Conservation (phyloP, 1,284 basidiomycete species). For the Takashimella tepidaria region DNA sequence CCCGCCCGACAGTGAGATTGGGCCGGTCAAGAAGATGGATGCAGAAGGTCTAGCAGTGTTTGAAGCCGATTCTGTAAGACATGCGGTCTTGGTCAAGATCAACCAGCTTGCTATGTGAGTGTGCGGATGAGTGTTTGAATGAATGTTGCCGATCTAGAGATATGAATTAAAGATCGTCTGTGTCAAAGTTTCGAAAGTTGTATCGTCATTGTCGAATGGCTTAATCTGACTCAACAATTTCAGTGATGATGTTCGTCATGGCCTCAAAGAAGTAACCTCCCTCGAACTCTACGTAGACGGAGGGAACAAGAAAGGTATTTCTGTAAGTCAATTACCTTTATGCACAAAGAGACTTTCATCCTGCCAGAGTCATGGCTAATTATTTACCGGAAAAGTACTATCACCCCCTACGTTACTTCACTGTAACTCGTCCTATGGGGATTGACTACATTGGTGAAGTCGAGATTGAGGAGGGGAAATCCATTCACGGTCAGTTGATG, state of each 20-base stretch:
- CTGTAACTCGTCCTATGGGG: constrained; percentile 28
- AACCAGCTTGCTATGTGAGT: constrained; percentile 39
- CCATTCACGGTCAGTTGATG: constrained; percentile 33
- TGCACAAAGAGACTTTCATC: background rate
- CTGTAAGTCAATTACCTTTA: constrained; percentile 22
- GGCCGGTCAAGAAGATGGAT: constrained; percentile 25
- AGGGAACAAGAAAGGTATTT: constrained; percentile 32
- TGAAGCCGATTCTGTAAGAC: constrained; percentile 29
- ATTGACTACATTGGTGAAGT: constrained; percentile 38
- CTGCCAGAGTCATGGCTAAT: background rate
- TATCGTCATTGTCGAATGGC: too few relatives aligned
- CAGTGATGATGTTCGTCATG: constrained; percentile 33
- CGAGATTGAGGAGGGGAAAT: constrained; percentile 37
- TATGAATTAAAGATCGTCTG: too few relatives aligned
- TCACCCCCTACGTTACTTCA: constrained; percentile 36
- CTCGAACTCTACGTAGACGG: constrained; percentile 30
- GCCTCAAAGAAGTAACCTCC: constrained; percentile 31
- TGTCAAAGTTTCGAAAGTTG: too few relatives aligned
- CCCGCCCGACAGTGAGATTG: constrained; percentile 22
- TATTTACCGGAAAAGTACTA: constrained; percentile 25
- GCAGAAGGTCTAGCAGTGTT: constrained; percentile 29
- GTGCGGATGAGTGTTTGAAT: background rate
- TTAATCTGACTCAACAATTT: too few relatives aligned
- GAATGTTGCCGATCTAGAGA: background rate
- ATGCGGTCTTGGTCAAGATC: constrained; percentile 38